Base-by-base conservation (phyloP, 2,329 filamentous ascomycete genomes). In the Ceratocystis cubensis region DNA sequence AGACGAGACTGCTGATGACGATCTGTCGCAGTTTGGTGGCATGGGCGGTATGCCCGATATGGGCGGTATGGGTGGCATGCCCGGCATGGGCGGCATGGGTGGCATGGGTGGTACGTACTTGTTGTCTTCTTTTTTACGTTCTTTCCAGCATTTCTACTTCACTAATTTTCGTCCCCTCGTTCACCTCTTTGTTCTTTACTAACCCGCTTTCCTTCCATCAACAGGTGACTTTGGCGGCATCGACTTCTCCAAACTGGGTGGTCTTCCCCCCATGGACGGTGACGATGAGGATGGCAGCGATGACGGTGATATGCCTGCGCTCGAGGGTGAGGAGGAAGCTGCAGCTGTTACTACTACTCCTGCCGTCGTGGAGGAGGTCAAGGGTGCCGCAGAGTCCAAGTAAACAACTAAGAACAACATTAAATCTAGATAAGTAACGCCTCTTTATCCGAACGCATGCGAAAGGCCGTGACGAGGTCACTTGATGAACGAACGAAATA, bases 171-270 rank as follows among this genome's bases (percentile, higher is more conserved):
- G 10, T 15, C 45, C 25, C 20, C 25, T 63, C 17, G 20, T 25
- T 25, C 48, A 1, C 15, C 22, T 20, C 7, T 53, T 53, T 53
- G 48, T 25, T 13, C 20, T 53, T 25, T 25, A 10, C 17, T 22
- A 25, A 25, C 48, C 7, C 25, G 22, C 20, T 15, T 10, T 7
- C 20, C 8, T 53, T 10, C 48, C 48, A 53, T 25, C 30, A n/a
- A 41, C 56, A 63, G 86, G 85, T 71, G 89, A 91, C 76, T 90
- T 94, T 70, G 86, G 88, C 72, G 89, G 89, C 73, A 94, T 96
- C 74, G 91, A 96, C 78, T 96, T 96, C 85, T 94, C 89, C 73
- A 95, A 96, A 82, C 87, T 96, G 69, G 87, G 86, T 70, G 78
- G 75, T 61, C 78, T 57, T 3, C 70, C 69, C 41, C 67, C 50